phyloP scores from a whole-genome alignment of 1,284 basidiomycete genomes.

The Ceratobasidium sp. region DNA sequence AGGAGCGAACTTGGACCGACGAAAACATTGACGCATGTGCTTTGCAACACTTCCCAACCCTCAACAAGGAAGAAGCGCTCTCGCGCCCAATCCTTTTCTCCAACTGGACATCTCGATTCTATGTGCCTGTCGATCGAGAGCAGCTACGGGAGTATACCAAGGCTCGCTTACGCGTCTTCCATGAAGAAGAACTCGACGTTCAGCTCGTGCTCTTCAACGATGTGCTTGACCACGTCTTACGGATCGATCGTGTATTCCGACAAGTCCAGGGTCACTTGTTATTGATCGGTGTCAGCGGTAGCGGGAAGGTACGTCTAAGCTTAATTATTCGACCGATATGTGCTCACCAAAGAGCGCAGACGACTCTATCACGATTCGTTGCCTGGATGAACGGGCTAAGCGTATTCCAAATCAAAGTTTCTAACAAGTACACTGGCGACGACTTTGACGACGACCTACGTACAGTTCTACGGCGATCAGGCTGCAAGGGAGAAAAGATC shows the following conservation, averaged over 20 bases:
- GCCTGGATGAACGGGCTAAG: constrained; percentile 99
- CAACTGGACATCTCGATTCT: constrained; percentile 99
- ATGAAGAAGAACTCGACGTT: constrained; percentile 98
- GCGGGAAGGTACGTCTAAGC: constrained; percentile 82
- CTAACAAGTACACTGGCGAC: constrained; percentile 97
- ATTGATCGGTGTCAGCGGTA: constrained; percentile 97
- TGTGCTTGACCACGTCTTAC: constrained; percentile 95
- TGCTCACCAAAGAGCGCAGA: constrained; percentile 64
- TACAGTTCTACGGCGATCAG: constrained; percentile 91
- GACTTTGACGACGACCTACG: constrained; percentile 99
- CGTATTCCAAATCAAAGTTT: constrained; percentile 99
- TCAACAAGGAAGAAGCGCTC: constrained; percentile 86
- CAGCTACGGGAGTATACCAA: constrained; percentile 96
- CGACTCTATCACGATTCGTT: constrained; percentile 97
- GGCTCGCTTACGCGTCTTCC: constrained; percentile 93
- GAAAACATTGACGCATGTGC: constrained; percentile 90
- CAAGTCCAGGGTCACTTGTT: constrained; percentile 97
- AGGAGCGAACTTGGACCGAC: constrained; percentile 96
- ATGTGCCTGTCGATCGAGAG: constrained; percentile 95
- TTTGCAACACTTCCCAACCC: constrained; percentile 90
- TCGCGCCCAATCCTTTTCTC: constrained; percentile 94
- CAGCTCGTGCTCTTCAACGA: constrained; percentile 99
- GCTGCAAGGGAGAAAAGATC: constrained; percentile 98
- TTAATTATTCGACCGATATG: constrained; percentile 5
- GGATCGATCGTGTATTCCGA: constrained; percentile 99